Evolutionary conservation across 257 asterid genomes (phyloP).

Genomic region (Solanum appendiculatum): DNA sequence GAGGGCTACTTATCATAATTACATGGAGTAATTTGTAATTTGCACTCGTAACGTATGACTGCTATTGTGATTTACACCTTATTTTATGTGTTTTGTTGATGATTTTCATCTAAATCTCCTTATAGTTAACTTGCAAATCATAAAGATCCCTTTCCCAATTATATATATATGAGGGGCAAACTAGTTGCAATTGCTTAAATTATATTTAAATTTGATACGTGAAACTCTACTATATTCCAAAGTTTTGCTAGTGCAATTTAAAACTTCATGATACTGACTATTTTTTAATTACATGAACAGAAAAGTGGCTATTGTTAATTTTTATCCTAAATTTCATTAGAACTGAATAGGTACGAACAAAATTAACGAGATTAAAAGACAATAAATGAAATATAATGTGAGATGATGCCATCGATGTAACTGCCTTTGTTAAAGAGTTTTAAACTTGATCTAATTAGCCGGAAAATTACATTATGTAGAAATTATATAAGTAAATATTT

Average conservation of each 20-base stretch:
- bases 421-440: neutral
- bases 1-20: neutral
- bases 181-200: neutral
- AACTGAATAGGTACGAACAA: no score
- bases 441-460: neutral
- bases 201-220: neutral
- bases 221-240: neutral
- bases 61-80: neutral
- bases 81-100: neutral
- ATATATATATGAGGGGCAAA: neutral
- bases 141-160: neutral
- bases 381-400: neutral
- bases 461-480: neutral
- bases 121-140: neutral
- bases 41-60: neutral
- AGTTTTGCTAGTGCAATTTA: neutral
- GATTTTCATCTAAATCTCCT: neutral
- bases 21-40: neutral
- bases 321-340: no score
- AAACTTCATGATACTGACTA: neutral
- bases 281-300: neutral
- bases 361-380: no score
- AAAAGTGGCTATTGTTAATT: no score
- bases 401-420: neutral
- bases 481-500: neutral